Evolutionary conservation across 2,329 filamentous ascomycete genomes (phyloP).

Genomic region (Talaromyces funiculosus): DNA sequence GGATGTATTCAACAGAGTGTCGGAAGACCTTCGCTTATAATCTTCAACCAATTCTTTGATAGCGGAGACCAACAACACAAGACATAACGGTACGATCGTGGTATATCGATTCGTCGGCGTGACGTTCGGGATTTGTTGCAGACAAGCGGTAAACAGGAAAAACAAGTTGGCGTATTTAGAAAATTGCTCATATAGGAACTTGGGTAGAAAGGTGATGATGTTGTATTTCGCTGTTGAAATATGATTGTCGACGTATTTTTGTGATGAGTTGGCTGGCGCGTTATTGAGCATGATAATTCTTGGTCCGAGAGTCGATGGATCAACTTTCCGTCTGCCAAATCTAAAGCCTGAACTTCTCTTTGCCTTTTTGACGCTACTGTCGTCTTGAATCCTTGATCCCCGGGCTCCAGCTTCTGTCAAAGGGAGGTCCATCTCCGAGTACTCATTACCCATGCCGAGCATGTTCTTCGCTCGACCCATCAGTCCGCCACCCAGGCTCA

Average conservation of each 20-base stretch:
- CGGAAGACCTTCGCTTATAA: conserved; percentile 79
- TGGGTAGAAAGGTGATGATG: conserved; percentile 82
- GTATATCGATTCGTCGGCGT: conserved; percentile 95
- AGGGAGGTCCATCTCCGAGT: conserved; percentile 97
- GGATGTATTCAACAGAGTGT: conserved; percentile 80
- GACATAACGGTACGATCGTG: conserved; percentile 85
- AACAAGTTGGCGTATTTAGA: conserved; percentile 99
- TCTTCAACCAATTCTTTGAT: conserved; percentile 94
- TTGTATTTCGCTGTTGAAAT: conserved; percentile 99
- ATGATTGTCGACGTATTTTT: conserved; percentile 94
- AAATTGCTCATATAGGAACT: conserved; percentile 97
- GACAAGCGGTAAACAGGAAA: conserved; percentile 91
- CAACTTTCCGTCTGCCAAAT: conserved; percentile 77
- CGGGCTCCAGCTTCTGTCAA: conserved; percentile 69
- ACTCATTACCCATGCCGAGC: conserved; percentile 77
- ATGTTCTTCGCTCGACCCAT: conserved; percentile 84
- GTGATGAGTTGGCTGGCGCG: conserved; percentile 77
- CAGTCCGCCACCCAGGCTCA: conserved; percentile 79
- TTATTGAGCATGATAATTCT: conserved; percentile 96
- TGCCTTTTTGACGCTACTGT: conserved; percentile 39
- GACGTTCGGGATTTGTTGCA: conserved; percentile 93
- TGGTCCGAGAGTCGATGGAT: conserved; percentile 85
- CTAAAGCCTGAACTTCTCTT: conserved; percentile 69
- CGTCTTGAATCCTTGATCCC: conserved; percentile 27
- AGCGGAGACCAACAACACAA: conserved; percentile 90